Evolutionary conservation across 2,329 filamentous ascomycete genomes (phyloP).

Genomic region (Diplodia scrobiculata): DNA sequence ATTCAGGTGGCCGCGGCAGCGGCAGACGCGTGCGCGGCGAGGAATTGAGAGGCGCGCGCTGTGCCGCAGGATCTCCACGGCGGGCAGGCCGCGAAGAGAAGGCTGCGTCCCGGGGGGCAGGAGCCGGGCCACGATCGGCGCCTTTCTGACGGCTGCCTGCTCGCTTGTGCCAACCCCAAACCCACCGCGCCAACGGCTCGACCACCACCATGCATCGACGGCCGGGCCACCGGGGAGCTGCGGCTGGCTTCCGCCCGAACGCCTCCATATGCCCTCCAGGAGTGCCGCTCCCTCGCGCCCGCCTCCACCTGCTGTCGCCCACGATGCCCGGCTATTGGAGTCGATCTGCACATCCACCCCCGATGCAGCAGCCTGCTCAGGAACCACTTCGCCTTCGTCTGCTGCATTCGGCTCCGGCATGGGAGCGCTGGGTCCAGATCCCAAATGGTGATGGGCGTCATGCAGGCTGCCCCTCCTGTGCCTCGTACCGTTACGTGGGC

Average conservation of each 20-base stretch:
- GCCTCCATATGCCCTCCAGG: neutral
- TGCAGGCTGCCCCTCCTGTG: conserved; percentile 3
- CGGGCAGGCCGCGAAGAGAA: neutral
- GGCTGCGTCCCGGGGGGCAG: conserved; percentile 2
- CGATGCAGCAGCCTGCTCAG: neutral
- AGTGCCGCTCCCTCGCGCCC: neutral
- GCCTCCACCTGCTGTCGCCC: neutral
- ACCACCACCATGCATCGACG: neutral
- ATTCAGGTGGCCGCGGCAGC: conserved; percentile 6
- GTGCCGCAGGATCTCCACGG: conserved; percentile 3
- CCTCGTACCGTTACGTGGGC: neutral
- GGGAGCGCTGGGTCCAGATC: neutral
- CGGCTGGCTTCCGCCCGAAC: conserved; percentile 10
- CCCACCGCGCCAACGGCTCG: neutral
- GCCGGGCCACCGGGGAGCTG: conserved; percentile 12
- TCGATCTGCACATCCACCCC: neutral
- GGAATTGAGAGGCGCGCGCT: neutral
- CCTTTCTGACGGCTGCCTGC: neutral
- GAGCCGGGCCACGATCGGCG: neutral
- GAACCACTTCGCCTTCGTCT: neutral
- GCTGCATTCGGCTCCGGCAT: neutral
- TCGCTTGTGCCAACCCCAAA: neutral
- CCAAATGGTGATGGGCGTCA: conserved; percentile 8
- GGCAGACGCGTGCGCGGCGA: neutral
- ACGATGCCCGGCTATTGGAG: neutral